phyloP scores from a whole-genome alignment of 306 rosid genomes.

The Ceratonia siliqua region DNA sequence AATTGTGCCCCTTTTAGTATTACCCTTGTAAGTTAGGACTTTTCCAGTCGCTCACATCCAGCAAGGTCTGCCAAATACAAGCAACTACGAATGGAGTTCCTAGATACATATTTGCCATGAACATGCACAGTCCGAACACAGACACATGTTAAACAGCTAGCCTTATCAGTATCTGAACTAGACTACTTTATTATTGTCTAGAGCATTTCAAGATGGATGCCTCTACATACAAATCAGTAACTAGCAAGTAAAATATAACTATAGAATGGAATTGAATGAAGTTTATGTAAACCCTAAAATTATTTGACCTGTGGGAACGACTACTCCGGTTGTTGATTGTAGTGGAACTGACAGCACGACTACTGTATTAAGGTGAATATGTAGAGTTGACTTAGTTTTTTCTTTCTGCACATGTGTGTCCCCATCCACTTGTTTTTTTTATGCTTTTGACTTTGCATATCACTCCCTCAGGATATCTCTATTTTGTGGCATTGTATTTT shows the following conservation, averaged over 20 bases:
- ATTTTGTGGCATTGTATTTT: too few relatives aligned
- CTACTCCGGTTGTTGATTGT: slow-evolving; percentile 82
- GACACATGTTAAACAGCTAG: slow-evolving; percentile 29
- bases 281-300: background rate
- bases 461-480: too few relatives aligned
- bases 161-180: slow-evolving; percentile 33
- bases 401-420: too few relatives aligned
- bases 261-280: background rate
- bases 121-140: slow-evolving; percentile 89
- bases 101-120: slow-evolving; percentile 74
- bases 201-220: background rate
- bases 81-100: slow-evolving; percentile 68
- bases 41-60: slow-evolving; percentile 94
- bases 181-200: too few relatives aligned
- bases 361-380: too few relatives aligned
- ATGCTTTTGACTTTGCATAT: too few relatives aligned
- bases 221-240: background rate
- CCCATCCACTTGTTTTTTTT: too few relatives aligned
- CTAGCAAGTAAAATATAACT: background rate
- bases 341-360: slow-evolving; percentile 82
- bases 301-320: slow-evolving; percentile 91
- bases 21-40: slow-evolving; percentile 91
- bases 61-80: slow-evolving; percentile 96
- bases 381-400: too few relatives aligned
- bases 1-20: slow-evolving; percentile 87